A percentile compares a stretch with the other conserved stretches of the same genome.
Evolutionary conservation across 306 rosid species (phyloP).

Genomic region (Ormosia emarginata): DNA sequence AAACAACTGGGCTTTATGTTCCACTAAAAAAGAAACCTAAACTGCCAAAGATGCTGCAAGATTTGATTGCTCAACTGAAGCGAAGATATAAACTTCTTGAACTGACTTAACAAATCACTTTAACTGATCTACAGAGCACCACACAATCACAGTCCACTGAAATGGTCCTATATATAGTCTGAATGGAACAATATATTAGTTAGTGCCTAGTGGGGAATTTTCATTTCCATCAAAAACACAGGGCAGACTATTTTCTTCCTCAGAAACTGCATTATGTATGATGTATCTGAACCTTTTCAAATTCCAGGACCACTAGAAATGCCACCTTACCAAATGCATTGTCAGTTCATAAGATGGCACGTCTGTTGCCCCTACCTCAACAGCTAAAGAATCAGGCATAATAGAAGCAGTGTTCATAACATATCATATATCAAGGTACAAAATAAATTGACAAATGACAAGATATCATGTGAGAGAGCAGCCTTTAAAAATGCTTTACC

Average conservation of each 20-base stretch:
- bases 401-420: not conserved
- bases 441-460: conserved; percentile 2
- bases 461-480: not conserved
- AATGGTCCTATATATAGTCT: conserved; percentile 15
- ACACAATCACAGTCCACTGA: conserved; percentile 15
- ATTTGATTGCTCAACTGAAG: conserved; percentile 19
- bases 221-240: conserved; percentile 22
- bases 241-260: conserved; percentile 2
- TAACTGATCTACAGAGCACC: conserved; percentile 27
- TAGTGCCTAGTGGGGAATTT: conserved; percentile 11
- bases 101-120: conserved; percentile 22
- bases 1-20: conserved; percentile 2
- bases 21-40: conserved; percentile 11
- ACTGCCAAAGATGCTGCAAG: conserved; percentile 12
- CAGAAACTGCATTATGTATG: conserved; percentile 24
- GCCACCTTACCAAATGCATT: conserved; percentile 14
- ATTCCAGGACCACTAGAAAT: conserved; percentile 12
- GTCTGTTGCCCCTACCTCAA: conserved; percentile 22
- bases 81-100: conserved; percentile 23
- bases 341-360: conserved; percentile 17
- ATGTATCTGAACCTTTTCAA: conserved; percentile 29
- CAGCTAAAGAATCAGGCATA: conserved; percentile 21
- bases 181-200: not conserved
- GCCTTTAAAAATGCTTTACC: not conserved
- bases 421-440: not conserved